Base-by-base conservation (phyloP, 1,284 basidiomycete genomes). In the Ganoderma sp. region DNA sequence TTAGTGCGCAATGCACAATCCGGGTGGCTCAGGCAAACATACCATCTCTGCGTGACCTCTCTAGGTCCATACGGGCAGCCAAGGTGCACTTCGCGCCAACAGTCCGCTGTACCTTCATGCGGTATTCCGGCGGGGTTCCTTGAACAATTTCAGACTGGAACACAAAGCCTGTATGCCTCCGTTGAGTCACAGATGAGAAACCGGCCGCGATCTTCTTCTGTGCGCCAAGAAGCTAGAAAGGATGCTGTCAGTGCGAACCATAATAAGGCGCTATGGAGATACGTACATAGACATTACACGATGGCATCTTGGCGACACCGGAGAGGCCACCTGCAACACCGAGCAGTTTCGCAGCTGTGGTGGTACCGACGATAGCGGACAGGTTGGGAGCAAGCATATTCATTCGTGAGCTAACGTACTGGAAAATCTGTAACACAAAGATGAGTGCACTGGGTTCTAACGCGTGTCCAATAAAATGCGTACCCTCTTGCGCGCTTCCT, bases 331-430 rank as follows among this genome's bases (percentile, higher is more conserved):
- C 98, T 42, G 98, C 96, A 58, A 98, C 95, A 79, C 98, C 98
- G 58, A 99, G 90, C 61, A 99, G 84, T 85, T 99, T 99, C 61
- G 98, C 97, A 56, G 98, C 98, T 83, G 96, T 97, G 71, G 94
- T 95, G 65, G 97, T 98, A 78, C 98, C 97, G 80, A 99, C 95
- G 79, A 99, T 97, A 78, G 94, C 93, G 75, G 95, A 97, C 78
- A 99, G 89, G 80, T 99, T 99, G 73, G 98, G 98, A 70, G 97
- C 97, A 75, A 99, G 92, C 64, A 97, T 90, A 81, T 95, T 94
- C 95, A 99, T 99, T 80, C 98, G 90, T 77, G 96, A 98, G 84
- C 98, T 97, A 79, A 99, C 98, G 85, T 99, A 99, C 84, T 94
- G 90, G 82, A 99, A 96, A 75, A 99, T 99, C 89, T 95, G 76